A percentile compares a stretch with the other conserved stretches of the same genome.
Evolutionary conservation across 2,329 filamentous ascomycete genomes (phyloP).

Genomic region (Aspergillus glaucus): DNA sequence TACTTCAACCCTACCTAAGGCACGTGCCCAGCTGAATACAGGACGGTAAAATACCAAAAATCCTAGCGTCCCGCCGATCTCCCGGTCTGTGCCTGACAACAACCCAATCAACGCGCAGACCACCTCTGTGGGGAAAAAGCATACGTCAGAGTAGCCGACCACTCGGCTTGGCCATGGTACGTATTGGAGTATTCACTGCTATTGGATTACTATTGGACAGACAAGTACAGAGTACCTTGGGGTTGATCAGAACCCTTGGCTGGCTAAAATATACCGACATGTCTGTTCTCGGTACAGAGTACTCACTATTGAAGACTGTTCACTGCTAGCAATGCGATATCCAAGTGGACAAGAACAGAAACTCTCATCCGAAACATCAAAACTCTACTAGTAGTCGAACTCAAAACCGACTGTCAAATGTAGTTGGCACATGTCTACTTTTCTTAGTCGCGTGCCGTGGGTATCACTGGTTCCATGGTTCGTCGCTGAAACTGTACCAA

Average conservation of each 20-base stretch:
- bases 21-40: not conserved
- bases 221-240: no score
- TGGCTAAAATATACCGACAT: no score
- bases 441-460: no score
- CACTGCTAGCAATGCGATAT: not conserved
- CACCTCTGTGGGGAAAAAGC: not conserved
- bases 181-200: no score
- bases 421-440: not conserved
- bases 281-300: no score
- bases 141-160: no score
- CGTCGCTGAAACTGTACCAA: not conserved
- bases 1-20: not conserved
- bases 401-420: conserved; percentile 1
- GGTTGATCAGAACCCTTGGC: no score
- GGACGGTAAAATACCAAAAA: not conserved
- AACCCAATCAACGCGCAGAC: not conserved
- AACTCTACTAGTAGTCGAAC: not conserved
- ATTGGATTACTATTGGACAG: no score
- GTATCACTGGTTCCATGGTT: not conserved
- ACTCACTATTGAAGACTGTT: no score
- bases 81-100: not conserved
- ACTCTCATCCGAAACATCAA: conserved; percentile 5
- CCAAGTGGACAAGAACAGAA: not conserved
- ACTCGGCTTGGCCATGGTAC: no score
- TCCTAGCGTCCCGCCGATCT: conserved; percentile 3